These are phyloP conservation scores for Artemisia argyi DNA, from an alignment of 129 eudicot species.

Conservation along the genomic window DNA sequence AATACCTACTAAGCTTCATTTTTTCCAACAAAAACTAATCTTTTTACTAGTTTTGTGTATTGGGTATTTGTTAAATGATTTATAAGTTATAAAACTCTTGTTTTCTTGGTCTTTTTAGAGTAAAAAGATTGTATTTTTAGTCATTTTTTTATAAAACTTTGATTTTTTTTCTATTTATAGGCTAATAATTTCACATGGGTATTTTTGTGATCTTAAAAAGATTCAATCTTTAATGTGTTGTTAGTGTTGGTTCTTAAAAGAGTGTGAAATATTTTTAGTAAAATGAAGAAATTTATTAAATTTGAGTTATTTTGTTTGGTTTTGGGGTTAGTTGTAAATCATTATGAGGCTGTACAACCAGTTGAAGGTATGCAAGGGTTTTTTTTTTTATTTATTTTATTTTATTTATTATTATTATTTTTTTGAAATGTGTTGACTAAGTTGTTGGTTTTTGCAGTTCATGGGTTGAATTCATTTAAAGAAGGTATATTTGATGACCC, in stretches of 20 bases:
- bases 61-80: slow-evolving; percentile 16
- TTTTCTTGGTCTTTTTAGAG: too few relatives aligned
- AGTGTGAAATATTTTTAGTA: background rate
- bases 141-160: too few relatives aligned
- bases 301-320: slow-evolving; percentile 45
- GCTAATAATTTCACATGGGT: too few relatives aligned
- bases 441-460: slow-evolving; percentile 47
- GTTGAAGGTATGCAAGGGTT: slow-evolving; percentile 52
- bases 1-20: slow-evolving; percentile 55
- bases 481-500: slow-evolving; percentile 89
- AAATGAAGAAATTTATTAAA: slow-evolving; percentile 50
- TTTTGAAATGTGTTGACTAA: background rate
- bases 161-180: too few relatives aligned
- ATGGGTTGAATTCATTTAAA: slow-evolving; percentile 74
- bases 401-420: background rate
- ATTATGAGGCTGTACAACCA: slow-evolving; percentile 47
- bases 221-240: slow-evolving; percentile 24
- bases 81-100: background rate
- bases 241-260: background rate
- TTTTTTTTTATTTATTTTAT: background rate
- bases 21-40: slow-evolving; percentile 5
- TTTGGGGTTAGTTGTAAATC: slow-evolving; percentile 39
- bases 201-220: slow-evolving; percentile 3
- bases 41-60: background rate
- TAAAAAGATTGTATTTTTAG: too few relatives aligned